Conservation (phyloP, 768 basidiomycete species). For the Lentinula lateritia region DNA sequence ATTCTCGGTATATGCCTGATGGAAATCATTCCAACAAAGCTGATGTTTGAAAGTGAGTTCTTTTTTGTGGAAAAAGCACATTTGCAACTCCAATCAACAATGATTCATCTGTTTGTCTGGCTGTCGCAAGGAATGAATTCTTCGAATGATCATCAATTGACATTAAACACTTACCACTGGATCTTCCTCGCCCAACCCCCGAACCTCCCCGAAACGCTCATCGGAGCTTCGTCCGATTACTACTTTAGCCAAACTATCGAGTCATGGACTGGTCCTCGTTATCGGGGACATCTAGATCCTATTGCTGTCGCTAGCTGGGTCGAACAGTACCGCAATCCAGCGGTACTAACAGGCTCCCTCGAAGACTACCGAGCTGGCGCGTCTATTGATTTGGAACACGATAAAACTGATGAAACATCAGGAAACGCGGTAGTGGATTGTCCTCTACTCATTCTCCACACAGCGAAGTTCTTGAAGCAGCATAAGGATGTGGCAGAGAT, state of each 20-base stretch:
- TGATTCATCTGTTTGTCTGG: background rate
- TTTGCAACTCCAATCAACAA: background rate
- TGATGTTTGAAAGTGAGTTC: slow-evolving; percentile 5
- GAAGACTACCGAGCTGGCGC: slow-evolving; percentile 9
- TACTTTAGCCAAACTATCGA: slow-evolving; percentile 5
- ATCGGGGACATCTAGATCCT: background rate
- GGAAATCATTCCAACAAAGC: slow-evolving; percentile 7
- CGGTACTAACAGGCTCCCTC: slow-evolving; percentile 3
- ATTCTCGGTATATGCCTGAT: slow-evolving; percentile 2
- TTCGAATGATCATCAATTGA: background rate
- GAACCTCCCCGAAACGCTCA: slow-evolving; percentile 6
- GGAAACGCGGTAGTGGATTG: slow-evolving; percentile 4
- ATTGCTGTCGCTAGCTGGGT: slow-evolving; percentile 7
- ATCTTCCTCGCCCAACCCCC: slow-evolving; percentile 7
- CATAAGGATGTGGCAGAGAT: background rate
- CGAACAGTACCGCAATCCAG: slow-evolving; percentile 7
- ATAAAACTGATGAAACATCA: background rate
- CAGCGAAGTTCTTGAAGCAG: background rate
- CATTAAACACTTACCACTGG: slow-evolving; percentile 3
- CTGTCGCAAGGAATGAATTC: slow-evolving; percentile 1
- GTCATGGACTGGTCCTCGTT: slow-evolving; percentile 1
- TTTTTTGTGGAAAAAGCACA: no score
- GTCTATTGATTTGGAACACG: slow-evolving; percentile 9
- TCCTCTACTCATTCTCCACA: background rate
- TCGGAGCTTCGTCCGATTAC: slow-evolving; percentile 8